Evolutionary conservation across 129 eudicot species (phyloP), one percentile per base, ranked within the genome.

Genomic region (Solidago caesia): DNA sequence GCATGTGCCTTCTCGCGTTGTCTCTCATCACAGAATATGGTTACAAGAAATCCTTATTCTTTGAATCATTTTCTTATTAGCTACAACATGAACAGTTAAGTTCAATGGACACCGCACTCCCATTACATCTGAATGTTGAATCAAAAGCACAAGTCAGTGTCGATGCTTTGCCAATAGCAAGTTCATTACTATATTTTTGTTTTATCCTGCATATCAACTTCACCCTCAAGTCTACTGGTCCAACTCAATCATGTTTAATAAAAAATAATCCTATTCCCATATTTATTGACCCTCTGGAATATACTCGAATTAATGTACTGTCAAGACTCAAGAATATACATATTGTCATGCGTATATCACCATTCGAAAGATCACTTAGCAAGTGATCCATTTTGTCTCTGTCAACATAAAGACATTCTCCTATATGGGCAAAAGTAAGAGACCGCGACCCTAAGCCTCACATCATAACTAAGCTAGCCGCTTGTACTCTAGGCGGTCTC

Each of bases 291-390:
- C 21, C 21, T 21, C 21, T 21, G 21, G 21, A 21, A 21, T 21
- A 21, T 21, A 21, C 21, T 0, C 21, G 21, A 21, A 21, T 21
- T 21, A 21, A 21, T 21, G 21, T 21, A 21, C 21, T 21, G 21
- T 21, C 21, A 21, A 21, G 21, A 21, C 21, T 21, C 21, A 21
- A 21, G 21, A 21, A 21, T 21, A 21, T 21, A 21, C 21, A 21
- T 21, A 21, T 21, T 21, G 21, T 21, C 21, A 21, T 21, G 21
- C 21, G 21, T 21, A 21, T 21, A 5, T 43, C 71, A 67, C 33
- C 64, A 70, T 70, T 29, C 10, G 76, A 27, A 52, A 52, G 58
- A 58, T 72, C 67, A 58, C 57, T 61, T 58, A 57, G 57, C 67
- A 25, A 44, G 6, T 60, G 58, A 73, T 29, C 5, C 44, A 21